Conservation (phyloP, 495 filamentous ascomycete genomes). For the Chaetomium fimeti region DNA sequence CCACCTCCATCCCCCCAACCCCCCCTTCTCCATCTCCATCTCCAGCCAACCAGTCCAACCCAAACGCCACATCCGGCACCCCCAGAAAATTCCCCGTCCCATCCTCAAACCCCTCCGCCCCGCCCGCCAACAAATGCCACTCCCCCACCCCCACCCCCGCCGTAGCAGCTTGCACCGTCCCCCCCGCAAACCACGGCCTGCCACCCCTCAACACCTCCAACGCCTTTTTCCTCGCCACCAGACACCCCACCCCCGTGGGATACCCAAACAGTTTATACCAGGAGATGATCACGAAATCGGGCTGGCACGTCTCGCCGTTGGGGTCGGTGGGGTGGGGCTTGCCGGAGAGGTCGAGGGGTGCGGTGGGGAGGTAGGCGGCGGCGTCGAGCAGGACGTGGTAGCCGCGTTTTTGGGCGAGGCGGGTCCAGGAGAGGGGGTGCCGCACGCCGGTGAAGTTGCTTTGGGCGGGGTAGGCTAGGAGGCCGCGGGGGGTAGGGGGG, state of each 20-base stretch:
- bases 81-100: constrained; percentile 60
- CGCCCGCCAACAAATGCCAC: constrained; percentile 53
- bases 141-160: constrained; percentile 36
- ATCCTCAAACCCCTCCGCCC: constrained; percentile 54
- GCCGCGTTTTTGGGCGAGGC: constrained; percentile 42
- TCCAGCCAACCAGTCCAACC: constrained; percentile 43
- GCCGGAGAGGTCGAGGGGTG: constrained; percentile 48
- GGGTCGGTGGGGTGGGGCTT: too few relatives aligned
- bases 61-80: constrained; percentile 55
- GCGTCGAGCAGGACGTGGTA: constrained; percentile 58
- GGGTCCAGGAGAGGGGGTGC: constrained; percentile 53
- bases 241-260: constrained; percentile 57
- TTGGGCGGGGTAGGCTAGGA: constrained; percentile 66
- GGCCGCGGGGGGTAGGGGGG: constrained; percentile 23
- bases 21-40: constrained; percentile 16
- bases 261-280: constrained; percentile 69
- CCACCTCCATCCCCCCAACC: constrained; percentile 7
- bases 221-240: constrained; percentile 51
- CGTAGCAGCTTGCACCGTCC: constrained; percentile 57
- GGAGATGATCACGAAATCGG: constrained; percentile 57
- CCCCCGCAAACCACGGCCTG: constrained; percentile 60
- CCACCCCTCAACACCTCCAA: constrained; percentile 38
- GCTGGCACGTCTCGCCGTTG: constrained; percentile 36
- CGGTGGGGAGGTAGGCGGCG: constrained; percentile 56
- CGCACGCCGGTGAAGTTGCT: constrained; percentile 63